phyloP scores from a whole-genome alignment of 2,329 filamentous ascomycete genomes.

The Ophiocordyceps sinensis region DNA sequence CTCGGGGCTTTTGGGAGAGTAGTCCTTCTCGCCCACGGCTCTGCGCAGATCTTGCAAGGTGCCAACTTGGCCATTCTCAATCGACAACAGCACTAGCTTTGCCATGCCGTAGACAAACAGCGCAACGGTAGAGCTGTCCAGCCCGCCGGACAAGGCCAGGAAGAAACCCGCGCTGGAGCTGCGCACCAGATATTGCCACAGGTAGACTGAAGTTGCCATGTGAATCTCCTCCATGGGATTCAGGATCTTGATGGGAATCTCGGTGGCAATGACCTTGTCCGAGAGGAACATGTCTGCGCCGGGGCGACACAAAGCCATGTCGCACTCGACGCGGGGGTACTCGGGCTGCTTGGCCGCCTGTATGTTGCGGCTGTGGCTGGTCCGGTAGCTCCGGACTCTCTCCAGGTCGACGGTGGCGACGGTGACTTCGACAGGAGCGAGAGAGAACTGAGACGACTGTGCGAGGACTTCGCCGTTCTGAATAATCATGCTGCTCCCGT shows the following conservation, averaged over 20 bases:
- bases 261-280: slow-evolving; percentile 9
- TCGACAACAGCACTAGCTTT: slow-evolving; percentile 36
- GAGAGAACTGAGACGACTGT: slow-evolving; percentile 47
- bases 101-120: slow-evolving; percentile 33
- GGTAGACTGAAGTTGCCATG: slow-evolving; percentile 12
- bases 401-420: slow-evolving; percentile 56
- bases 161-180: slow-evolving; percentile 35
- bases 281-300: slow-evolving; percentile 13
- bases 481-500: slow-evolving; percentile 38
- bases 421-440: slow-evolving; percentile 51
- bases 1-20: slow-evolving; percentile 29
- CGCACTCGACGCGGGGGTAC: slow-evolving; percentile 14
- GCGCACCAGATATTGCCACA: slow-evolving; percentile 44
- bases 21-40: slow-evolving; percentile 10
- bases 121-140: slow-evolving; percentile 12
- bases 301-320: slow-evolving; percentile 7
- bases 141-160: slow-evolving; percentile 29
- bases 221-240: slow-evolving; percentile 18
- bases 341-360: slow-evolving; percentile 35
- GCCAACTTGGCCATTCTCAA: slow-evolving; percentile 20
- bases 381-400: slow-evolving; percentile 35
- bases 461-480: slow-evolving; percentile 49
- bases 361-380: slow-evolving; percentile 33
- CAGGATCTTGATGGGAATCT: slow-evolving; percentile 7
- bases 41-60: slow-evolving; percentile 12